Evolutionary conservation across 2,329 filamentous ascomycete species (phyloP).

Genomic region (Epichloe sylvatica): DNA sequence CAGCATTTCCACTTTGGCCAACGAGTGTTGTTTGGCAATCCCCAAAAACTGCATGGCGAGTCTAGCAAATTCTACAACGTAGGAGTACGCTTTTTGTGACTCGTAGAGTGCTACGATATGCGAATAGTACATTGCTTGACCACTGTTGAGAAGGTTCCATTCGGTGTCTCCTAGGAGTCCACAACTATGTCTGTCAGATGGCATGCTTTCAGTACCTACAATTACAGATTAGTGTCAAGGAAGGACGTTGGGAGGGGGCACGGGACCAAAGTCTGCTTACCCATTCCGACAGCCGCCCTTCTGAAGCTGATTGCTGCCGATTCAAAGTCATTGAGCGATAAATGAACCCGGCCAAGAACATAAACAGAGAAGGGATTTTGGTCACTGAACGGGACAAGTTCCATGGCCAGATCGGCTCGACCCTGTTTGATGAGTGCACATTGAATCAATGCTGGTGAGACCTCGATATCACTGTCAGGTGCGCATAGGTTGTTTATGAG

Average conservation of each 20-base stretch:
- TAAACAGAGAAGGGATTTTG: conserved; percentile 58
- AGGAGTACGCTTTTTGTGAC: conserved; percentile 58
- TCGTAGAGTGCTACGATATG: conserved; percentile 79
- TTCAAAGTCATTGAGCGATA: conserved; percentile 60
- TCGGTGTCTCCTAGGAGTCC: conserved; percentile 66
- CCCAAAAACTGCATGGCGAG: conserved; percentile 53
- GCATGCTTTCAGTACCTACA: conserved; percentile 31
- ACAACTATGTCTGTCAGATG: conserved; percentile 40
- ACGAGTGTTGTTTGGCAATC: conserved; percentile 15
- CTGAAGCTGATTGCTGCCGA: conserved; percentile 64
- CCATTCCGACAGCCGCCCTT: conserved; percentile 68
- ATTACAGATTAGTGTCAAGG: background rate
- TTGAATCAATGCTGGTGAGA: conserved; percentile 46
- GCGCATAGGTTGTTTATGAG: conserved; percentile 53
- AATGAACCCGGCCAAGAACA: conserved; percentile 65
- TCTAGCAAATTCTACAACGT: conserved; percentile 71
- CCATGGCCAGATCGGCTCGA: conserved; percentile 44
- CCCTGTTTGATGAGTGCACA: conserved; percentile 47
- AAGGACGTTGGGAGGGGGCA: background rate
- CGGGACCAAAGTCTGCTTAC: conserved; percentile 36
- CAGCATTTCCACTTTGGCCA: conserved; percentile 56
- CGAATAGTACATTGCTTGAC: conserved; percentile 70
- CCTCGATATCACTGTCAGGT: conserved; percentile 50
- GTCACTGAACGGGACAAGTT: conserved; percentile 41
- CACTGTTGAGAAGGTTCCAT: conserved; percentile 53